Base-by-base conservation (phyloP, 192 early-diverging fungal genomes). In the Coemansia reversa region DNA sequence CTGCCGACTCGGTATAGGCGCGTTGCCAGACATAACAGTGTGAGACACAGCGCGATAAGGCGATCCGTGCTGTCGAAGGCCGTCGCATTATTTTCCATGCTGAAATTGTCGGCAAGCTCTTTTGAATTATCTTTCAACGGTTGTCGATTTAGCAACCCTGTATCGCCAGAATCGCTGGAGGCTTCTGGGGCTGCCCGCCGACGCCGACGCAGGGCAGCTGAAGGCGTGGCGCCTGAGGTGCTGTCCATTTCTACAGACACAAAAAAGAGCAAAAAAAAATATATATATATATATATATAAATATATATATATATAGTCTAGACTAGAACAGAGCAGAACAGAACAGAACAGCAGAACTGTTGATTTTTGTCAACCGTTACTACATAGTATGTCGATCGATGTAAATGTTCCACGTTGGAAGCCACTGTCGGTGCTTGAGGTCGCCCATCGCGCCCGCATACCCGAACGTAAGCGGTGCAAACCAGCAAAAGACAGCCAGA, bases 401-500 rank as follows among this genome's bases (percentile, higher is more conserved):
- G 62, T 70, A 72, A 11, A 62, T 20, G 39, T 60, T 63, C 71
- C 72, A 75, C 7, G 61, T 67, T 25, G 68, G 69, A 49, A 84
- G 74, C 53, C 83, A 63, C 39, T 80, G 69, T 11, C 84, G 72
- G 23, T 69, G 50, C 60, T 63, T 63, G 39, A 75, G 54, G 56
- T 75, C 48, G 59, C 58, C 54, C 51, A 76, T 54, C 51, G 81
- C 25, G 47, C 73, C 63, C 57, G 66, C 25, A 42, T 79, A 70
- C 5, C 94, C 94, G 81, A 92, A 96, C 5, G 90, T 87, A 18
- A 93, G 80, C 60, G 90, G 88, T 30, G 86, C 74, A 73, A 94
- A 94, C 70, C 84, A 91, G 68, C 83, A 79, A 62, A 80, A 80
- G 18, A 70, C 72, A 0, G 65, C 61, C 14, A 70, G 22, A 1